Base-by-base conservation (phyloP, 106 monocot species). In the Allium fistulosum region DNA sequence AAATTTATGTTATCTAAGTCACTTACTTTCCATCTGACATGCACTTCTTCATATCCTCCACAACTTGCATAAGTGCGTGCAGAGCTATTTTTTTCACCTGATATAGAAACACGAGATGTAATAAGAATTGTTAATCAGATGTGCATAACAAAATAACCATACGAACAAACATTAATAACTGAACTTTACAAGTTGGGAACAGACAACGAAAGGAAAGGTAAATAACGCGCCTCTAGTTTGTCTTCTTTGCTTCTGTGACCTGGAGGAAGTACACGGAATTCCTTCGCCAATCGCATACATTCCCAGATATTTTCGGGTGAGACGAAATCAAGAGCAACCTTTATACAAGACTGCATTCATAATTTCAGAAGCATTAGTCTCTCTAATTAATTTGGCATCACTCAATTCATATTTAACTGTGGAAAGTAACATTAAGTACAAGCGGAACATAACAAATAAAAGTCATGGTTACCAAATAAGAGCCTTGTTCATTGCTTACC, bases 321-420 rank as follows among this genome's bases (percentile, higher is more conserved):
- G 17, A 95, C 94, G 48, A 95, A 95, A 72, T 91, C 95, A 2
- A 95, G 26, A 11, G 91, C 95, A 59, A 95, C 95, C 73, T 95
- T 91, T 27, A 86, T 88, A 72, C 95, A 95, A 2, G 95, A 95
- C 95, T 95, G 81, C 53, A 7, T 51, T 14, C 12, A 66, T 12
- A 63, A 13, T 66, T n/a, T 14, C 28, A 26, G 13, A 71, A 63
- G 22, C 16, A 6, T 63, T 16, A 49, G 53, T 12, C 45, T 64
- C 0, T 48, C 4, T 46, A 49, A 6, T 3, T 17, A 26, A 16
- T 47, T 22, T 2, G 14, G 26, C 26, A 61, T 17, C 26, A 9
- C 7, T 28, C 7, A 61, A 61, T 10, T 28, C 15, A 10, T 17
- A 17, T 28, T 61, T 26, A 61, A 37, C 4, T 0, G 37, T 37